Evolutionary conservation across 1,284 basidiomycete genomes (phyloP), one percentile per base, ranked within the genome.

Genomic region (Volvariella volvacea): DNA sequence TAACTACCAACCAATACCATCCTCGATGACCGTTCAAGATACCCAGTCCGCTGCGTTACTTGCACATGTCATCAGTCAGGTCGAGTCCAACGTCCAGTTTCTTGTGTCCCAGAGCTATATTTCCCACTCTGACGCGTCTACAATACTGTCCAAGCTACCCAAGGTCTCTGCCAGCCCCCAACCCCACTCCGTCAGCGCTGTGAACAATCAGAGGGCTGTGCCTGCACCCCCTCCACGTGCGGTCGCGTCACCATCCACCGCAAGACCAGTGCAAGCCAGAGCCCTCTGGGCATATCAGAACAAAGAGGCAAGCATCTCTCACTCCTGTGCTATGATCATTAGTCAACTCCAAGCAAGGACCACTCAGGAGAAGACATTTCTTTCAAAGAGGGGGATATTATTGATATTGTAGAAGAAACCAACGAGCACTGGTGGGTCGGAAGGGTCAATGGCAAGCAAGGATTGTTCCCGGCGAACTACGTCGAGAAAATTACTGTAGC

Each of bases 71-170:
- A 57, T 88, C 50, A 67, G 76, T 15, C 84, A 87, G 55, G 78
- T 83, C 1, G 74, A 76, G 49, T 65, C 71, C 48, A 86, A 88
- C 55, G 65, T 88, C 48, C 64, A 78, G 4, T 76, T 88, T 52
- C 74, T 88, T 31, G 69, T 59, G 16, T 53, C 70, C 1, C 76
- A 86, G 50, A 67, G 73, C 51, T 73, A 78, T 50, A 76, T 87
- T 48, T 68, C 78, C 3, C 62, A 67, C 31, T 53, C 63, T 12
- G 78, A 80, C 55, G 83, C 78, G 4, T 61, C 68, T 6, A 65
- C 66, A 34, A 77, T 86, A 50, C 58, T 80, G 28, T 58, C 69
- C 3, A 76, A 70, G 50, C 68, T 85, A n/a, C 68, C 51, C 17
- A 38, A 42, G 20, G 39, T 52, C 15, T 36, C 43, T 22, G 25